phyloP scores from a whole-genome alignment of 192 early-diverging fungal genomes.

The Lobosporangium transversale region DNA sequence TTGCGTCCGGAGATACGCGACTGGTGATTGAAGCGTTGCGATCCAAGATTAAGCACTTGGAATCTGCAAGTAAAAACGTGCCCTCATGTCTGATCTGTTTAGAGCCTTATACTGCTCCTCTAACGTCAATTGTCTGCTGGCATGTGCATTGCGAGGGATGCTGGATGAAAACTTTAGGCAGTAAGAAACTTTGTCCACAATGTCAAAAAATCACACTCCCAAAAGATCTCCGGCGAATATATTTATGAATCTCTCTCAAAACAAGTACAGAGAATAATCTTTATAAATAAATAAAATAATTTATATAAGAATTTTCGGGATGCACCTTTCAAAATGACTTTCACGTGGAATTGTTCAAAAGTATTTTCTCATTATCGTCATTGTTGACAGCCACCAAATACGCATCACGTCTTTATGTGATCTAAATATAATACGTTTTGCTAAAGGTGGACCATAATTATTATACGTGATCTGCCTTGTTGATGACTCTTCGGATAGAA shows the following conservation, averaged over 20 bases:
- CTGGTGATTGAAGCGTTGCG: conserved; percentile 87
- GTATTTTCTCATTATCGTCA: no score
- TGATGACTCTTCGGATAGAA: no score
- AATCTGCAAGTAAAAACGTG: conserved; percentile 54
- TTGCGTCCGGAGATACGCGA: conserved; percentile 54
- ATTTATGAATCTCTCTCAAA: conserved; percentile 69
- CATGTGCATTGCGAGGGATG: conserved; percentile 93
- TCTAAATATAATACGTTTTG: no score
- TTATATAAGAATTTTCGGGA: no score
- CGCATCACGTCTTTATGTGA: no score
- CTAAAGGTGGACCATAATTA: no score
- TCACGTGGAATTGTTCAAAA: no score
- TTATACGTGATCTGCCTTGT: no score
- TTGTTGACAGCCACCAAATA: no score
- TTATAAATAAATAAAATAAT: background rate
- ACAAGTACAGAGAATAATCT: no score
- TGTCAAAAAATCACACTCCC: conserved; percentile 89
- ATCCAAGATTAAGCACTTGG: conserved; percentile 72
- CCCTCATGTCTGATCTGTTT: conserved; percentile 85
- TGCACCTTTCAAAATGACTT: no score
- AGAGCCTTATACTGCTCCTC: conserved; percentile 74
- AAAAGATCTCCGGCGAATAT: conserved; percentile 81
- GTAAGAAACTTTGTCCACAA: conserved; percentile 92
- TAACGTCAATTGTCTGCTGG: conserved; percentile 87
- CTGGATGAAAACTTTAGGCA: conserved; percentile 85